Evolutionary conservation across 305 asterid genomes (phyloP), one percentile per base, ranked within the genome.

Genomic region (Fraxinus greggii): DNA sequence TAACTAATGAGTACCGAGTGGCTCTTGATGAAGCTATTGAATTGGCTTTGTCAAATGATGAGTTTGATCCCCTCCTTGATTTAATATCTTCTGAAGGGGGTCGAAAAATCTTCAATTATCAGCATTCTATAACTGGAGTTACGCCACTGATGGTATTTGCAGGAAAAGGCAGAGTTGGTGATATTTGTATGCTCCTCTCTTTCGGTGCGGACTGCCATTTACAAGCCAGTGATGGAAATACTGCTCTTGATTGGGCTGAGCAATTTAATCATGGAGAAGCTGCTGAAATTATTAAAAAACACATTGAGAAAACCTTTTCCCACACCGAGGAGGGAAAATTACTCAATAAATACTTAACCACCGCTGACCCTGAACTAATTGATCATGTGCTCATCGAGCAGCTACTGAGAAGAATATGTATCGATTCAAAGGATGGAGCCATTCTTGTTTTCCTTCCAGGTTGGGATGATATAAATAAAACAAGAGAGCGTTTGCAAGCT

Each of bases 371-470:
- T 72, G 97, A 90, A 80, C 81, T 91, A 76, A 86, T 93, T 36
- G 99, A 97, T 84, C 91, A 83, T 70, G 93, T 92, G 85, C 96
- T 97, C 83, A 93, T 97, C 54, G 98, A 93, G 85, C 87, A 94
- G 86, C 90, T 97, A 74, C 84, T 96, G 84, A 86, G 90, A 86
- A 89, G 85, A 86, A 91, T 97, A 85, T 97, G 99, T 77, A 86
- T 13, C 3, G 93, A 90, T 87, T 91, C 97, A 2, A 72, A 67
- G 79, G 93, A 88, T 12, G 99, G 98, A 79, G 99, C 99, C 65
- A 85, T 97, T 88, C 98, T 94, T 59, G 87, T 97, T 83, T 97
- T 97, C 86, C 97, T 97, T 85, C 97, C 98, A 10, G 98, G 99
- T 65, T 97, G 99, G 99, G 98, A 94, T 82, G 98, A 94, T 79